Conservation (phyloP, 176 grass and related monocot species). For the Oryza nivara region DNA sequence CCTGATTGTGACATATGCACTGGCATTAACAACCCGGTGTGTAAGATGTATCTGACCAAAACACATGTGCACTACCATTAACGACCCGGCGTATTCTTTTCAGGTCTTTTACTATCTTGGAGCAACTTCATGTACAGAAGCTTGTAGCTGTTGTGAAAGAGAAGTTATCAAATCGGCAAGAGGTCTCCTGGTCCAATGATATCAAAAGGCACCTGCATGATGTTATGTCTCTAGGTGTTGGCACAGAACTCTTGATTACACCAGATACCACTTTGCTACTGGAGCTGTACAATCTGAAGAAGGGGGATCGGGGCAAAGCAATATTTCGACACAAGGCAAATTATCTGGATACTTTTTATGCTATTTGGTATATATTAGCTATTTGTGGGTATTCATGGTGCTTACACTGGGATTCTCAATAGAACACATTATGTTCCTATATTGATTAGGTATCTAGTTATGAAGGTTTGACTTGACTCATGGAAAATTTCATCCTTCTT, state of each 20-base stretch:
- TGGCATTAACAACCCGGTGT: neutral
- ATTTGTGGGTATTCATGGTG: constrained; percentile 31
- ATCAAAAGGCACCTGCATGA: constrained; percentile 57
- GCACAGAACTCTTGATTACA: constrained; percentile 69
- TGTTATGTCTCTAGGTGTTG: constrained; percentile 62
- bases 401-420: constrained; percentile 23
- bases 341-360: constrained; percentile 56
- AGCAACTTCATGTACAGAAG: constrained; percentile 78
- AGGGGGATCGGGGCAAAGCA: constrained; percentile 74
- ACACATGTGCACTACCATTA: constrained; percentile 23
- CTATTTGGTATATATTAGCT: constrained; percentile 51
- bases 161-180: constrained; percentile 47
- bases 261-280: constrained; percentile 65
- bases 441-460: constrained; percentile 20
- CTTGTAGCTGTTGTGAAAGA: constrained; percentile 60
- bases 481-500: constrained; percentile 20
- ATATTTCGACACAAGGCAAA: constrained; percentile 93
- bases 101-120: constrained; percentile 78
- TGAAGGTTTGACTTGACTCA: constrained; percentile 8
- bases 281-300: constrained; percentile 71
- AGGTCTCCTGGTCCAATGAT: constrained; percentile 62
- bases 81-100: constrained; percentile 27
- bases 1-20: neutral
- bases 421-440: neutral
- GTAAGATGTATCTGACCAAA: constrained; percentile 1